Evolutionary conservation across 2,329 filamentous ascomycete genomes (phyloP).

Genomic region (Lachnellula willkommii): DNA sequence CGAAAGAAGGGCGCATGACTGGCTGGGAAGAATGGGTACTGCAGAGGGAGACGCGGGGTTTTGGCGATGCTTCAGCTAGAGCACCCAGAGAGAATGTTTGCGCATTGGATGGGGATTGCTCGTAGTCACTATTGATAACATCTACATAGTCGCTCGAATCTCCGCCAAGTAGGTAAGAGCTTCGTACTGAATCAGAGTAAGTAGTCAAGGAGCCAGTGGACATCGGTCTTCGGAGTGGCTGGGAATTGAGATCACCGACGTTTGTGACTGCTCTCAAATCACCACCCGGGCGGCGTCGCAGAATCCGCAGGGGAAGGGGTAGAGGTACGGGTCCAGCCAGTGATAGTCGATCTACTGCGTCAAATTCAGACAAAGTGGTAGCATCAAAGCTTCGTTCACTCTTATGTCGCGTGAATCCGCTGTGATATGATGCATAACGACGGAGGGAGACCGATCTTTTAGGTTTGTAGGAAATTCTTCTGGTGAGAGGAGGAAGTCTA

Average conservation of each 20-base stretch:
- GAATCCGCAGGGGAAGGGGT: conserved; percentile 53
- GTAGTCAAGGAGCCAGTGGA: conserved; percentile 56
- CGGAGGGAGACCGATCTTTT: conserved; percentile 47
- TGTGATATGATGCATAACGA: conserved; percentile 57
- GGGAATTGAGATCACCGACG: conserved; percentile 54
- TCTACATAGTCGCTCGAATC: conserved; percentile 41
- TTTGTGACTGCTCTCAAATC: conserved; percentile 65
- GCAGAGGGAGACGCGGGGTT: conserved; percentile 48
- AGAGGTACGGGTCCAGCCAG: conserved; percentile 42
- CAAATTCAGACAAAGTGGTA: conserved; percentile 50
- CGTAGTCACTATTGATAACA: conserved; percentile 36
- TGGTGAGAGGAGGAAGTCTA: conserved; percentile 16
- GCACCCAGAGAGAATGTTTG: conserved; percentile 55
- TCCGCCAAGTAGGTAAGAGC: conserved; percentile 45
- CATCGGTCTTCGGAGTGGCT: conserved; percentile 46
- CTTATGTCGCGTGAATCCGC: conserved; percentile 45
- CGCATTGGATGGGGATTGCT: conserved; percentile 35
- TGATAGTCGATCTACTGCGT: conserved; percentile 45
- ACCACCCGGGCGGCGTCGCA: conserved; percentile 69
- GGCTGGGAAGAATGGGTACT: conserved; percentile 60
- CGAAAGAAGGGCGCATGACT: conserved; percentile 69
- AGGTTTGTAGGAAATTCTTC: conserved; percentile 37
- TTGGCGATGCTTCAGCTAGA: conserved; percentile 46
- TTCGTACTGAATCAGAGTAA: conserved; percentile 55
- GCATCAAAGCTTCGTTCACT: conserved; percentile 58